phyloP scores from a whole-genome alignment of 768 basidiomycete species.

The Mycena galericulata region DNA sequence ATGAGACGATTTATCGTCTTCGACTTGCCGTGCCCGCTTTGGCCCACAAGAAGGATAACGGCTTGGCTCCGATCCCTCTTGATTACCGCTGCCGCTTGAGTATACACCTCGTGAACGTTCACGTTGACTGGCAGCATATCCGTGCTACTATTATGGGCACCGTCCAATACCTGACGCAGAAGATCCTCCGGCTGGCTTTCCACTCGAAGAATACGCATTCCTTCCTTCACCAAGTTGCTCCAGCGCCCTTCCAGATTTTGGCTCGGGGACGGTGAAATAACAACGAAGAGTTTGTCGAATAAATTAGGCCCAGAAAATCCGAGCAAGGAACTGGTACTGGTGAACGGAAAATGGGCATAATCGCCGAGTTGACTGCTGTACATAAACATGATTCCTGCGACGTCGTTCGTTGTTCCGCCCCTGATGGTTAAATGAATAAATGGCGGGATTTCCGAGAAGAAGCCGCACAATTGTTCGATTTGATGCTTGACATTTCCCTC shows the following conservation, averaged over 20 bases:
- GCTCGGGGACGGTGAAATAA: not conserved
- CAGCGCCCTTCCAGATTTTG: not conserved
- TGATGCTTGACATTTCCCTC: slow-evolving; percentile 13
- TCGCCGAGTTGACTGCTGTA: not conserved
- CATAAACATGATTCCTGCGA: slow-evolving; percentile 13
- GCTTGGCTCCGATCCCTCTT: slow-evolving; percentile 1
- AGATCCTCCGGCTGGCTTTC: slow-evolving; percentile 7
- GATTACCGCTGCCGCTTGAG: not conserved
- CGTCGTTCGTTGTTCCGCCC: slow-evolving; percentile 3
- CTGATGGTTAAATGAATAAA: slow-evolving; percentile 1
- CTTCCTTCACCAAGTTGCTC: slow-evolving; percentile 8
- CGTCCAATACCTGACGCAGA: not conserved
- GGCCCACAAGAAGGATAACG: slow-evolving; percentile 10
- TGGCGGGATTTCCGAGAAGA: slow-evolving; percentile 5
- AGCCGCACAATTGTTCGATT: slow-evolving; percentile 14
- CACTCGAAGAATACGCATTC: not conserved
- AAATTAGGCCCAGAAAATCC: not conserved
- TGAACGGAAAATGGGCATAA: slow-evolving; percentile 7
- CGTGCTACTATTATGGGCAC: not conserved
- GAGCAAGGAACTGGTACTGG: not conserved
- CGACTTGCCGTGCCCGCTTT: slow-evolving; percentile 17
- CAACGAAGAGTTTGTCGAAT: slow-evolving; percentile 13
- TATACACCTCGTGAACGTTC: slow-evolving; percentile 1
- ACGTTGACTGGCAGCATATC: not conserved
- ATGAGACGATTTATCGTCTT: slow-evolving; percentile 13